Evolutionary conservation across 441 rosid species (phyloP), one percentile per base, ranked within the genome.

Genomic region (Raphanus hybrid): DNA sequence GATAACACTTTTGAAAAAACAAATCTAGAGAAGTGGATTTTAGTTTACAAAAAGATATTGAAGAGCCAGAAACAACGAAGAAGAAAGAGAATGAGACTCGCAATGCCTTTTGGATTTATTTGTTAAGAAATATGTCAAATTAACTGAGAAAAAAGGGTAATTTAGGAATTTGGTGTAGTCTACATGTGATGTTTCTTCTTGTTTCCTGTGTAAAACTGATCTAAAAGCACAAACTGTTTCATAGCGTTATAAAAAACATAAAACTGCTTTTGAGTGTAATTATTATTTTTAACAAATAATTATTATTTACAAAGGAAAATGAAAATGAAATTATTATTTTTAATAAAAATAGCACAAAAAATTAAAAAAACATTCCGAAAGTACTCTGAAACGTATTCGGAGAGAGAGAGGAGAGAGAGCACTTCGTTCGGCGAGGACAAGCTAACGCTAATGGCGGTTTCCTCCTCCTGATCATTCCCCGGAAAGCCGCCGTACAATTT

Each of bases 381-480:
- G 48, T 64, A 64, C 64, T 64, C 72, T 57, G 75, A 70, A 80
- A 80, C 50, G 79, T 80, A 79, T 59, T 50, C 60, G 70, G 66
- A 73, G 78, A 10, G 54, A 48, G 54, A 45, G 52, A 43, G n/a
- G 35, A 68, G 60, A 67, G 77, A 66, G 69, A 57, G 67, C 79
- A 73, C 37, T 69, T 79, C 79, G 9, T 58, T 75, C 60, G 69
- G 75, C 72, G 26, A 58, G 29, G 58, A 45, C 59, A 50, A 80
- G 79, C 82, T 65, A 35, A 75, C 66, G 73, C 29, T 60, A 39
- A 75, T 60, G 82, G 82, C 73, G 79, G 79, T 75, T 80, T 75
- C 73, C 73, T 70, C 72, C 66, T 70, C 72, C 66, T 80, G 82
- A 80, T 80, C 80, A 80, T 72, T 59, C 76, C 2, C 73, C 34